Conservation (phyloP, 148 eudicot species). For the Rhododendron simsii region DNA sequence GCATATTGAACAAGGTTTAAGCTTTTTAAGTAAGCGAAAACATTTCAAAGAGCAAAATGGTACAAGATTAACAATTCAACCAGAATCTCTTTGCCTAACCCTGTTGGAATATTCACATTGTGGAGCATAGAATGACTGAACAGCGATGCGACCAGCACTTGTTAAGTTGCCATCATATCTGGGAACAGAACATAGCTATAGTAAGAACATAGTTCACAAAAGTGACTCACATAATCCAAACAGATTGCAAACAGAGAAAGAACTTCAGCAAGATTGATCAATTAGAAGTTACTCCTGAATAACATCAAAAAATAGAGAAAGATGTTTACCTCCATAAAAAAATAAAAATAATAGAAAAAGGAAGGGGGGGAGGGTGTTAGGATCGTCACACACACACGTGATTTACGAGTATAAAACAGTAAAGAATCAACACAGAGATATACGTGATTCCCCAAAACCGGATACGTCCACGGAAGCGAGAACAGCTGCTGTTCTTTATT, state of each 20-base stretch:
- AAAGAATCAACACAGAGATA: too few species aligned
- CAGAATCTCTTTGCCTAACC: constrained; percentile 32
- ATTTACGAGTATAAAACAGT: too few species aligned
- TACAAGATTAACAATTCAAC: not conserved
- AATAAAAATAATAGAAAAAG: too few species aligned
- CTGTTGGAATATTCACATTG: constrained; percentile 74
- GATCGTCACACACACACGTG: too few species aligned
- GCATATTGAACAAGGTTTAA: not conserved
- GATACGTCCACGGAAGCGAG: too few species aligned
- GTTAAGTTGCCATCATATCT: constrained; percentile 42
- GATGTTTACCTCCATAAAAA: not conserved
- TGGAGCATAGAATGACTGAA: constrained; percentile 89
- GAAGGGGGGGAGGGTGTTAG: too few species aligned
- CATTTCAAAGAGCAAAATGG: not conserved
- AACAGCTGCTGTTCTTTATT: too few species aligned
- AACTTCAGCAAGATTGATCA: not conserved
- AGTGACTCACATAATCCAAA: not conserved
- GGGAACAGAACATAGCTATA: constrained; percentile 11
- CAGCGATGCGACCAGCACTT: constrained; percentile 70
- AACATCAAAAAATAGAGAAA: not conserved
- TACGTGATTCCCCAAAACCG: too few species aligned
- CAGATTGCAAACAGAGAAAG: not conserved
- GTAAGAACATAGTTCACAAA: not conserved
- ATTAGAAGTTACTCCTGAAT: not conserved
- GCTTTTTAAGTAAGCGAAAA: not conserved